Evolutionary conservation across 2,329 filamentous ascomycete species (phyloP).

Genomic region (Claviceps africana): DNA sequence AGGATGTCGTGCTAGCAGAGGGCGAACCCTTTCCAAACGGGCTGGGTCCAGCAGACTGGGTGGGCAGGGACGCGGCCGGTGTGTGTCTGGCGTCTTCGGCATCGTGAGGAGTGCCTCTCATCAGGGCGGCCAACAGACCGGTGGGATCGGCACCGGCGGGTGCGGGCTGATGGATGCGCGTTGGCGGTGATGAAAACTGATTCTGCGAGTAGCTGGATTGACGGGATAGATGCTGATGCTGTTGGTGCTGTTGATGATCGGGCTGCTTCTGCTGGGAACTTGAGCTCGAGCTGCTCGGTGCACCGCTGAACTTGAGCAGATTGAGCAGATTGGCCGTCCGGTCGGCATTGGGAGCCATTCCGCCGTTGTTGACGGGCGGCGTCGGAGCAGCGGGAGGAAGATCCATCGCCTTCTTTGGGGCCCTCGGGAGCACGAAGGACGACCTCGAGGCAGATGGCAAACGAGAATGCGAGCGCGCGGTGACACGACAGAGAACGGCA

Average conservation of each 20-base stretch:
- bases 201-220: constrained; percentile 10
- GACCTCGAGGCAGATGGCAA: neutral
- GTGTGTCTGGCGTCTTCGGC: constrained; percentile 24
- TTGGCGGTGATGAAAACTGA: constrained; percentile 15
- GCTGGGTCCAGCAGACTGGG: constrained; percentile 13
- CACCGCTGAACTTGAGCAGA: constrained; percentile 45
- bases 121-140: constrained; percentile 45
- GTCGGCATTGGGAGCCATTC: constrained; percentile 26
- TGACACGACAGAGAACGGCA: neutral
- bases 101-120: constrained; percentile 38
- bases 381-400: constrained; percentile 40
- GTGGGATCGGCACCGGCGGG: constrained; percentile 41
- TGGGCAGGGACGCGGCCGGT: constrained; percentile 11
- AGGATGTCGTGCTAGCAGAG: constrained; percentile 62
- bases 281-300: constrained; percentile 15
- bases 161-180: constrained; percentile 41
- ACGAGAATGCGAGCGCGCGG: neutral
- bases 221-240: constrained; percentile 8
- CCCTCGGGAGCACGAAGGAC: neutral
- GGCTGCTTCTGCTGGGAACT: constrained; percentile 17
- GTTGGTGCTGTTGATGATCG: constrained; percentile 13
- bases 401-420: constrained; percentile 21
- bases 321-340: constrained; percentile 44
- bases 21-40: constrained; percentile 37
- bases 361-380: constrained; percentile 27